Percentiles rank a stretch among this genome's conserved stretches.
Conservation (phyloP, 768 basidiomycete species). For the Tylopilus rubrobrunneus region DNA sequence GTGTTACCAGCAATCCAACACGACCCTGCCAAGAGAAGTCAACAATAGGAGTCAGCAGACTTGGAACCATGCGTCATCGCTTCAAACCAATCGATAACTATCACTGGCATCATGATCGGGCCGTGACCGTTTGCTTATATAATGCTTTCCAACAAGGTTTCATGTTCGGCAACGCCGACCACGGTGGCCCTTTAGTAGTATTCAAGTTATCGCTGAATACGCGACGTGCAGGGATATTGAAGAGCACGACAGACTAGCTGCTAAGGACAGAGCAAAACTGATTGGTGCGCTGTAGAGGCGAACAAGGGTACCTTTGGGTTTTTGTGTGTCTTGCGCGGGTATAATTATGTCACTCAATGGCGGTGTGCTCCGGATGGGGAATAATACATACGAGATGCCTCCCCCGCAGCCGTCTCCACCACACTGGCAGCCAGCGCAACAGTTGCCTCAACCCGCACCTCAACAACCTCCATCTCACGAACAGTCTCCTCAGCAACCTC, state of each 20-base stretch:
- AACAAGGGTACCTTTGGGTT: background rate
- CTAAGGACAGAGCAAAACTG: slow-evolving; percentile 33
- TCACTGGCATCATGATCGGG: too few species aligned
- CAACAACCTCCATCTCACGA: slow-evolving; percentile 27
- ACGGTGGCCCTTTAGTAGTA: too few species aligned
- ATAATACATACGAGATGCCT: background rate
- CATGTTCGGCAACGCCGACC: too few species aligned
- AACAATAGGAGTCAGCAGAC: too few species aligned
- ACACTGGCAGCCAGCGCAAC: slow-evolving; percentile 19
- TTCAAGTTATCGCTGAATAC: background rate
- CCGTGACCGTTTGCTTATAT: too few species aligned
- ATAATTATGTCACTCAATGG: background rate
- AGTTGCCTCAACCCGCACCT: slow-evolving; percentile 21
- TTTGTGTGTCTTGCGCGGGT: background rate
- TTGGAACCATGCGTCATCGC: too few species aligned
- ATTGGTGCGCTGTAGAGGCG: background rate
- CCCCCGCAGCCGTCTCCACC: slow-evolving; percentile 19
- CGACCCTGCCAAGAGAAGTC: too few species aligned
- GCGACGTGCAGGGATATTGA: slow-evolving; percentile 58
- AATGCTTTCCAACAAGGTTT: too few species aligned
- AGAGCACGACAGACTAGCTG: slow-evolving; percentile 65
- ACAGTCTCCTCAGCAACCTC: slow-evolving; percentile 22
- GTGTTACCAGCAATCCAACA: slow-evolving; percentile 29
- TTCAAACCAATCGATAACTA: too few species aligned
- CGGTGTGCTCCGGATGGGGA: background rate